Percentiles rank a stretch among this genome's conserved stretches.
These are phyloP conservation scores for Inosperma sp. DNA, from an alignment of 768 basidiomycete genomes.

Conservation along the genomic window DNA sequence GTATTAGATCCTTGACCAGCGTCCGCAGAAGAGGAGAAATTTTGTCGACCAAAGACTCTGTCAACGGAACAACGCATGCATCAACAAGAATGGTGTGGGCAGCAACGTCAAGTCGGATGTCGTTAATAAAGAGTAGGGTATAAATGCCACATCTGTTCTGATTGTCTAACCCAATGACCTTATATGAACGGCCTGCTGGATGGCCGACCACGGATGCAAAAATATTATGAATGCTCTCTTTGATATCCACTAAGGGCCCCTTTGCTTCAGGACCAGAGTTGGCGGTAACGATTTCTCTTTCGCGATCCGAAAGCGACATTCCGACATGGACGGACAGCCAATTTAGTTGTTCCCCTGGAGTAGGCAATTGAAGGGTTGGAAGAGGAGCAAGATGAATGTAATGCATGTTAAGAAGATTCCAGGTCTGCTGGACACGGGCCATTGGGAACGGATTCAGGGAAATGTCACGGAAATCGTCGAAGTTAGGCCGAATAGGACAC, in stretches of 20 bases:
- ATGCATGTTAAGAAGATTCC: constrained; percentile 30
- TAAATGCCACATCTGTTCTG: too few species aligned
- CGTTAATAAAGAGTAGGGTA: constrained; percentile 35
- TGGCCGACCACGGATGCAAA: constrained; percentile 13
- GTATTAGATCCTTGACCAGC: constrained; percentile 8
- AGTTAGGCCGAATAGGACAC: constrained; percentile 20
- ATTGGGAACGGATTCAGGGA: constrained; percentile 30
- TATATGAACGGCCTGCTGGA: not conserved
- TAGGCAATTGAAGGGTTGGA: constrained; percentile 19
- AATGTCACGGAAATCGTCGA: constrained; percentile 13
- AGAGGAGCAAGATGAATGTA: constrained; percentile 28
- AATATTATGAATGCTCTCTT: constrained; percentile 19
- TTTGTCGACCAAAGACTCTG: not conserved
- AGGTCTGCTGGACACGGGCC: constrained; percentile 1
- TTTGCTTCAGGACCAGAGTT: constrained; percentile 6
- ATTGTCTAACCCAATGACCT: too few species aligned
- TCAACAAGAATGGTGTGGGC: constrained; percentile 41
- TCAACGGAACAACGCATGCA: constrained; percentile 34
- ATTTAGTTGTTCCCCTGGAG: constrained; percentile 6
- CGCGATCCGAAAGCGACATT: constrained; percentile 18
- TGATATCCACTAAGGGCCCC: constrained; percentile 20
- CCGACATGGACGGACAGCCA: constrained; percentile 26
- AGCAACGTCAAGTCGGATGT: constrained; percentile 36
- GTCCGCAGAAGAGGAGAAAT: not conserved
- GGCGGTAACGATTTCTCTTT: constrained; percentile 11